Evolutionary conservation across 2,329 filamentous ascomycete species (phyloP).

Genomic region (Exophiala spinifera): DNA sequence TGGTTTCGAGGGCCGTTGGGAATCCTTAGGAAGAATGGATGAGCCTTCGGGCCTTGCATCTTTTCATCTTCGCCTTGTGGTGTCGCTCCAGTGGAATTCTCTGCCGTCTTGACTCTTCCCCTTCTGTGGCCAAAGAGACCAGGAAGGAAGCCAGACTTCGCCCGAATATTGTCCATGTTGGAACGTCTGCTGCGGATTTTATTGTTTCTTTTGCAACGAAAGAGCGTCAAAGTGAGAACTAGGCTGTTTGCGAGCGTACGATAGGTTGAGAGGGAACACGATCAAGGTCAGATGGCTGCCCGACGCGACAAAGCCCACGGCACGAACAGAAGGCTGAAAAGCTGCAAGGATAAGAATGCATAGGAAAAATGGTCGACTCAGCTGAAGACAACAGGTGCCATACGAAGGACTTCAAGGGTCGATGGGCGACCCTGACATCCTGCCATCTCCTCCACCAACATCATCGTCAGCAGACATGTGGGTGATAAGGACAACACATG

Average conservation of each 20-base stretch:
- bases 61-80: constrained; percentile 17
- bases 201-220: background rate
- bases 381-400: background rate
- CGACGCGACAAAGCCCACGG: background rate
- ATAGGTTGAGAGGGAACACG: background rate
- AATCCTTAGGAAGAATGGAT: constrained; percentile 25
- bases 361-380: background rate
- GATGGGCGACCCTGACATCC: background rate
- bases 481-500: no score
- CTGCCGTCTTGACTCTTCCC: constrained; percentile 4
- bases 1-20: constrained; percentile 42
- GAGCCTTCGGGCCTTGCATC: constrained; percentile 19
- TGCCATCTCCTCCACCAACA: background rate
- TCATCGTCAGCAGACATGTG: no score
- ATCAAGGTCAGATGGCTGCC: background rate
- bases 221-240: background rate
- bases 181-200: background rate
- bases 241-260: background rate
- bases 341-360: background rate
- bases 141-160: constrained; percentile 23
- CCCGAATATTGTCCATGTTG: constrained; percentile 27
- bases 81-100: constrained; percentile 16
- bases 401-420: background rate
- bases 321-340: background rate
- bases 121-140: constrained; percentile 20